Evolutionary conservation across 2,329 filamentous ascomycete genomes (phyloP), one percentile per base, ranked within the genome.

Genomic region (Nothomitra cinnamomea): DNA sequence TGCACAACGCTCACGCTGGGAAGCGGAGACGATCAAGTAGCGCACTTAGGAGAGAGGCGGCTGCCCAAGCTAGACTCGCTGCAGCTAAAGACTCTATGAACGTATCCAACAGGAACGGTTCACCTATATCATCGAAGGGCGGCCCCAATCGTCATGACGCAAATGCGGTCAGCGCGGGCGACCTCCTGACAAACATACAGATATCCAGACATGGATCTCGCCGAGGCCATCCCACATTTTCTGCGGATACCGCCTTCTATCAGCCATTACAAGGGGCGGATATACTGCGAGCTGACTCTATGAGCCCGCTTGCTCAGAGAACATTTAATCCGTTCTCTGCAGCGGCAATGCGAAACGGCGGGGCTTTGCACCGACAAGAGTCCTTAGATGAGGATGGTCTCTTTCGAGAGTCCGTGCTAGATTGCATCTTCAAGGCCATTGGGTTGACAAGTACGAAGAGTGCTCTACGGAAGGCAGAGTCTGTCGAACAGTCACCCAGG

Each of bases 401-500:
- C 5, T 96, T 98, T 66, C 77, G 94, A 41, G 82, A 87, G 55
- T 94, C 88, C 0, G 87, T 98, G 15, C 70, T 96, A 21, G 87
- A 95, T 60, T 96, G 92, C 64, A 94, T 98, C 70, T 90, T 95
- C 68, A 95, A 90, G 63, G 85, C 88, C 0, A 84, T 98, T 56
- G 92, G 92, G 0, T 70, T 98, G 54, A 84, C 82, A 19, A 79
- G 81, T 32, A 77, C 75, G 2, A 80, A 80, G 36, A 78, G 82
- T 55, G 73, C 76, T 0, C 72, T 83, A 0, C 76, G 78, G 49
- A 85, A 84, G 59, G 71, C 76, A 0, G 80, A 82, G 51, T 95
- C 92, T 0, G 81, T 82, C 0, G 89, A 95, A 59, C 84, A 80
- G 7, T 96, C 92, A 1, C 92, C 92, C 1, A 78, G 83, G 32